A percentile compares a stretch with the other conserved stretches of the same genome.
These are phyloP conservation scores for Blastobotrys peoriensis DNA, from an alignment of 805 yeast species.

Conservation along the genomic window DNA sequence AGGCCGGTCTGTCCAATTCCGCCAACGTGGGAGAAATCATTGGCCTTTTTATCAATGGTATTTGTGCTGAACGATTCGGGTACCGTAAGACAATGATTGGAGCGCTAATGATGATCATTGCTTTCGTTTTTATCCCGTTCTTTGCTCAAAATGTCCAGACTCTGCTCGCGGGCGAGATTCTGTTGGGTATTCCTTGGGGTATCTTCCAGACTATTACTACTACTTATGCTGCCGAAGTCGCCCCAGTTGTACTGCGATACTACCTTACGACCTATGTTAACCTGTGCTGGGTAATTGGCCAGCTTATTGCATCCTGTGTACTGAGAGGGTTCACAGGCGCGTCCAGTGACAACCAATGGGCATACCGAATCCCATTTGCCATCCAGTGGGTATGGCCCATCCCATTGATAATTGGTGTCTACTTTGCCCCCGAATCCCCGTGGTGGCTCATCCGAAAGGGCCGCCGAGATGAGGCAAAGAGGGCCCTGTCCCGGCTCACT, in stretches of 20 bases:
- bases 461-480: conserved; percentile 36
- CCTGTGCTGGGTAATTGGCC: conserved; percentile 53
- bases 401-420: background rate
- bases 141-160: conserved; percentile 37
- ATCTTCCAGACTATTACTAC: conserved; percentile 44
- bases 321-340: conserved; percentile 33
- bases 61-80: conserved; percentile 41
- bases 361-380: conserved; percentile 51
- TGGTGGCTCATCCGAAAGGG: conserved; percentile 45
- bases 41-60: conserved; percentile 42
- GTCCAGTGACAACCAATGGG: conserved; percentile 30
- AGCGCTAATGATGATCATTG: conserved; percentile 30
- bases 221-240: conserved; percentile 50
- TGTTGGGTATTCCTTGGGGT: conserved; percentile 45
- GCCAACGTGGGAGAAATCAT: conserved; percentile 36
- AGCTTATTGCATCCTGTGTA: conserved; percentile 49
- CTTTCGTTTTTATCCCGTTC: conserved; percentile 41
- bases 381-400: conserved; percentile 50
- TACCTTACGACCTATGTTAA: conserved; percentile 46
- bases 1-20: conserved; percentile 18
- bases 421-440: conserved; percentile 52
- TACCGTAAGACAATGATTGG: conserved; percentile 38
- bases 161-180: conserved; percentile 34
- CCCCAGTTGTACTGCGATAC: conserved; percentile 45
- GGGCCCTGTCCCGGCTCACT: too few species aligned